Conservation (phyloP, 257 asterid species). For the Gentiana dahurica region DNA sequence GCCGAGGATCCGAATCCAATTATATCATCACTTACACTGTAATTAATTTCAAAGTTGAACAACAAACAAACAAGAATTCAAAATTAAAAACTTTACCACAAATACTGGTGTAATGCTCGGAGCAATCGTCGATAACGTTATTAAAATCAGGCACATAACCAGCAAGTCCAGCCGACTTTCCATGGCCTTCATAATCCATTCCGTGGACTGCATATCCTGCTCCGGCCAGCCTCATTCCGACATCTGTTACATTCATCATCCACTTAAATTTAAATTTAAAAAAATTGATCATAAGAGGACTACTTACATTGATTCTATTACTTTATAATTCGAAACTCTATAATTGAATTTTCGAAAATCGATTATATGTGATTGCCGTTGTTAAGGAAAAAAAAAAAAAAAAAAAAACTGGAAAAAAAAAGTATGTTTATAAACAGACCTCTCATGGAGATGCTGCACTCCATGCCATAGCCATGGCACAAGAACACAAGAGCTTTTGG, state of each 20-base stretch:
- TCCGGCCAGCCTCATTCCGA: constrained; percentile 34
- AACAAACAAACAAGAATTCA: neutral
- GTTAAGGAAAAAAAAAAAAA: no score
- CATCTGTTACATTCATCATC: constrained; percentile 15
- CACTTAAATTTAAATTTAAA: neutral
- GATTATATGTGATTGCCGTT: no score
- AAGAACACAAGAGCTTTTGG: constrained; percentile 64
- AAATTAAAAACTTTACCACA: constrained; percentile 22
- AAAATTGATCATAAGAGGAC: no score
- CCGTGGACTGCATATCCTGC: constrained; percentile 57
- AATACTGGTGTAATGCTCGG: constrained; percentile 35
- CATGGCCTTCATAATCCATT: constrained; percentile 60
- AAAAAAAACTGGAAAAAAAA: neutral
- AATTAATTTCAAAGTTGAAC: no score
- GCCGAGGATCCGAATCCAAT: no score
- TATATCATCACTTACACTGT: no score
- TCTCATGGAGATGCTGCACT: constrained; percentile 49
- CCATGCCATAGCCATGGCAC: constrained; percentile 64
- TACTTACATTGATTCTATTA: no score
- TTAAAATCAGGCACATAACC: constrained; percentile 35
- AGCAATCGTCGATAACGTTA: constrained; percentile 38
- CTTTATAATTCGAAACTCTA: no score
- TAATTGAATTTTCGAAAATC: no score
- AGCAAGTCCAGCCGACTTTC: constrained; percentile 51
- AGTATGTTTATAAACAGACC: constrained; percentile 14